A percentile compares a stretch with the other conserved stretches of the same genome.
phyloP scores from a whole-genome alignment of 2,329 filamentous ascomycete genomes.

The Fusarium redolens region DNA sequence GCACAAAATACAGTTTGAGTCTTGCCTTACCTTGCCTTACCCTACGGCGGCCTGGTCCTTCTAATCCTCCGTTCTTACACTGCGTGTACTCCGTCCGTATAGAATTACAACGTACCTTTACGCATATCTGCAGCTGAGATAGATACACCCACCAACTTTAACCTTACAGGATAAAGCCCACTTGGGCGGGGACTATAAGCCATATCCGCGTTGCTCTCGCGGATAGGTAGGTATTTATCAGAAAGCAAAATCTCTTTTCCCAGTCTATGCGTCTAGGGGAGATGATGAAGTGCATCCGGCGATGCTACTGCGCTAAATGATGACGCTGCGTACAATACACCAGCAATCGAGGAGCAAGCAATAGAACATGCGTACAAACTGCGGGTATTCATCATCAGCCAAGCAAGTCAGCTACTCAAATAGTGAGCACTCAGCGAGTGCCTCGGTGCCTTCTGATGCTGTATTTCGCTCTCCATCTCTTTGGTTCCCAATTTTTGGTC shows the following conservation, averaged over 20 bases:
- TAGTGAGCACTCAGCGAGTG: not conserved
- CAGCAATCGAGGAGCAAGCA: not conserved
- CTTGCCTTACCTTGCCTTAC: not conserved
- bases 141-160: not conserved
- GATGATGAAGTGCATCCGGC: not conserved
- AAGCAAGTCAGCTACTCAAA: not conserved
- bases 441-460: not conserved
- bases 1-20: slow-evolving; percentile 3
- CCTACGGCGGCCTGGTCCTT: slow-evolving; percentile 34
- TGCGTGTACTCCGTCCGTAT: not conserved
- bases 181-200: not conserved
- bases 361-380: not conserved
- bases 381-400: not conserved
- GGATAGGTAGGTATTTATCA: not conserved
- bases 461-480: not conserved
- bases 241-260: slow-evolving; percentile 2
- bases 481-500: slow-evolving; percentile 5
- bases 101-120: not conserved
- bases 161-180: not conserved
- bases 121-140: not conserved
- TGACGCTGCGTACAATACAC: slow-evolving; percentile 1
- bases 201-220: not conserved
- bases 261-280: slow-evolving; percentile 8
- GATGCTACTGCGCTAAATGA: slow-evolving; percentile 17
- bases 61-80: slow-evolving; percentile 11